Conservation (phyloP, 345 rosid species). For the Brassica rapa region DNA sequence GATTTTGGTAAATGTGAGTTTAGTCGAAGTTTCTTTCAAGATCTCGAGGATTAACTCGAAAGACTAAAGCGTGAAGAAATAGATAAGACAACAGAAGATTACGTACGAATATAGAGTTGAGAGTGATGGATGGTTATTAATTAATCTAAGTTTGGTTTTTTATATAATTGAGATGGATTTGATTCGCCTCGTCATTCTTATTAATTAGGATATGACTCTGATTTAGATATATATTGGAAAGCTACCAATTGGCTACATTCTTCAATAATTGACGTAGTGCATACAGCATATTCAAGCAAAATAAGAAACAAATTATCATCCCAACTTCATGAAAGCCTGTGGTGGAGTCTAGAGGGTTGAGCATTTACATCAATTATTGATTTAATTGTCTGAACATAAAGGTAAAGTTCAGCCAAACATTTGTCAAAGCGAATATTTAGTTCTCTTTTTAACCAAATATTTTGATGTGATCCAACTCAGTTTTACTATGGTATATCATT, state of each 20-base stretch:
- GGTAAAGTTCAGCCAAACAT: not conserved
- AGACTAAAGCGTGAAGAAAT: conserved; percentile 31
- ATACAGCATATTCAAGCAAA: not conserved
- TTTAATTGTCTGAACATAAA: not conserved
- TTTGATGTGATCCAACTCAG: not conserved
- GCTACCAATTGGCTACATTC: not conserved
- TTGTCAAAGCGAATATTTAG: not conserved
- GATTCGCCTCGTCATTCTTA: conserved; percentile 24
- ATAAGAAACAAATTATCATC: not conserved
- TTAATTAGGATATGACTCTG: not conserved
- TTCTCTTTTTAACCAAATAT: not conserved
- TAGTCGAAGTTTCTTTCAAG: conserved; percentile 19
- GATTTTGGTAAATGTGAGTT: conserved; percentile 15
- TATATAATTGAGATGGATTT: not conserved
- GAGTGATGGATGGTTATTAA: conserved; percentile 21
- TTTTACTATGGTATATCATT: not conserved
- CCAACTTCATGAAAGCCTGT: not conserved
- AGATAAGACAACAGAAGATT: conserved; percentile 16
- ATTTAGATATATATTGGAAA: not conserved
- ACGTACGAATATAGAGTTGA: conserved; percentile 7
- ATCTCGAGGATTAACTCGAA: not conserved
- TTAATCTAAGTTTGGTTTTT: not conserved
- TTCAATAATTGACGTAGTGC: not conserved
- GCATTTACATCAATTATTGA: not conserved
- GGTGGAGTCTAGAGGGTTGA: no score